Conservation (phyloP, 2,329 filamentous ascomycete species). For the Colletotrichum sp. region DNA sequence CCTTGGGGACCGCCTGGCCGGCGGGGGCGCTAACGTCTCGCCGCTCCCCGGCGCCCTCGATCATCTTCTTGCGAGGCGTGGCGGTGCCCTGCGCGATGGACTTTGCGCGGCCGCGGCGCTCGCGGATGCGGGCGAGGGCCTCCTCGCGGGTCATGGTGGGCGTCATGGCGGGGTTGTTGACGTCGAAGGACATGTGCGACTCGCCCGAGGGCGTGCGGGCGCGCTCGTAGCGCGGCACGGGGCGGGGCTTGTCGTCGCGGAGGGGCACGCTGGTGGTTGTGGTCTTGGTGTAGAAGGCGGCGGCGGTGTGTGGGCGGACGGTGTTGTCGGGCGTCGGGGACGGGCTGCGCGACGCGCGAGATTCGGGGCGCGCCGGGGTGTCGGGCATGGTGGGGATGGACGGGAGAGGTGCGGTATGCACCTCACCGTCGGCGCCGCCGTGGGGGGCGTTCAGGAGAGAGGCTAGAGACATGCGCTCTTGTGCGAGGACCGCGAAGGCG, state of each 20-base stretch:
- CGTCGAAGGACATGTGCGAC: constrained; percentile 52
- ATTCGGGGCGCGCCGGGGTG: constrained; percentile 11
- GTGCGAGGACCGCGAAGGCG: constrained; percentile 57
- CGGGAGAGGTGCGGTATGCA: constrained; percentile 36
- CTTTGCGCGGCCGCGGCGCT: constrained; percentile 73
- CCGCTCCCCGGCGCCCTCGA: constrained; percentile 50
- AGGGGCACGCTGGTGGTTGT: constrained; percentile 60
- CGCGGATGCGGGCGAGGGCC: constrained; percentile 76
- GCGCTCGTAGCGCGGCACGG: constrained; percentile 48
- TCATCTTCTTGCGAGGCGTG: constrained; percentile 66
- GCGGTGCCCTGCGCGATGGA: constrained; percentile 69
- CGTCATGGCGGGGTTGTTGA: constrained; percentile 63
- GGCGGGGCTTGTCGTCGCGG: constrained; percentile 44
- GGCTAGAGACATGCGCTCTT: constrained; percentile 62
- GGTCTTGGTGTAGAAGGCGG: constrained; percentile 52
- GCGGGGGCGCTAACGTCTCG: constrained; percentile 55
- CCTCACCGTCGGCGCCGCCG: constrained; percentile 35
- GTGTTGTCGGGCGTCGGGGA: background rate
- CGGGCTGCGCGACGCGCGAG: background rate
- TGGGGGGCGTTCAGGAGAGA: constrained; percentile 66
- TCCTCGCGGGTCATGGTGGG: constrained; percentile 75
- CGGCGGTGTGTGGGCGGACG: constrained; percentile 50
- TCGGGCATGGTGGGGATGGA: constrained; percentile 49
- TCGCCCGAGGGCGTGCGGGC: constrained; percentile 49
- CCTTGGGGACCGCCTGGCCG: constrained; percentile 14